These are phyloP conservation scores for Corynascus novoguineensis DNA, from an alignment of 495 filamentous ascomycete genomes.

Conservation along the genomic window DNA sequence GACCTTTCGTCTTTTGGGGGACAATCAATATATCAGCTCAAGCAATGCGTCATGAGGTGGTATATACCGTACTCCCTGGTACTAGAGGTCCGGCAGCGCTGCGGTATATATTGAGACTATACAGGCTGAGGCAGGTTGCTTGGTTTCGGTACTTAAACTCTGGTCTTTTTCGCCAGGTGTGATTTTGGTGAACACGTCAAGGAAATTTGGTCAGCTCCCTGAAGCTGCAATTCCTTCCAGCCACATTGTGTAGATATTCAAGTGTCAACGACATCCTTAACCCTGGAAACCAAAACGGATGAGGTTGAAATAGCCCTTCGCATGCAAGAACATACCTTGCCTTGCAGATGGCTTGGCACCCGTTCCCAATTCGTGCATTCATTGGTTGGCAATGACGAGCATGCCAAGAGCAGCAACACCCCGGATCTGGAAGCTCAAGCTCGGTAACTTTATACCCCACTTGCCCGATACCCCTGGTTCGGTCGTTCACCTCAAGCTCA, in stretches of 20 bases:
- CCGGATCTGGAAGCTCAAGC: slow-evolving; percentile 2
- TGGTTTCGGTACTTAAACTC: background rate
- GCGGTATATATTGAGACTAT: background rate
- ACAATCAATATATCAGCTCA: too few species aligned
- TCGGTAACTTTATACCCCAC: slow-evolving; percentile 6
- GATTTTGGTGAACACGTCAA: background rate
- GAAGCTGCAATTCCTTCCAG: background rate
- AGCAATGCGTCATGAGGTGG: too few species aligned
- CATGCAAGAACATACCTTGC: background rate
- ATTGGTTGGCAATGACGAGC: slow-evolving; percentile 6
- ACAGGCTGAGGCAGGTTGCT: background rate
- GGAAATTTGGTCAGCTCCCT: background rate
- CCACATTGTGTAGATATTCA: too few species aligned
- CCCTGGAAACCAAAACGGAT: background rate
- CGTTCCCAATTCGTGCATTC: background rate
- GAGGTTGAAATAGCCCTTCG: background rate
- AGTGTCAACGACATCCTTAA: background rate
- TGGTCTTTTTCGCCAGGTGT: background rate
- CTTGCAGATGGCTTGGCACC: slow-evolving; percentile 2
- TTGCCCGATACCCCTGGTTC: background rate
- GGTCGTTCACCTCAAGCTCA: background rate
- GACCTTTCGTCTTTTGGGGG: background rate
- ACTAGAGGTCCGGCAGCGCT: too few species aligned
- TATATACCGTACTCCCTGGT: too few species aligned
- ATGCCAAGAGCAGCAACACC: slow-evolving; percentile 8